A percentile compares a stretch with the other conserved stretches of the same genome.
Conservation (phyloP, 345 rosid genomes). For the Eucalyptus polybractea region DNA sequence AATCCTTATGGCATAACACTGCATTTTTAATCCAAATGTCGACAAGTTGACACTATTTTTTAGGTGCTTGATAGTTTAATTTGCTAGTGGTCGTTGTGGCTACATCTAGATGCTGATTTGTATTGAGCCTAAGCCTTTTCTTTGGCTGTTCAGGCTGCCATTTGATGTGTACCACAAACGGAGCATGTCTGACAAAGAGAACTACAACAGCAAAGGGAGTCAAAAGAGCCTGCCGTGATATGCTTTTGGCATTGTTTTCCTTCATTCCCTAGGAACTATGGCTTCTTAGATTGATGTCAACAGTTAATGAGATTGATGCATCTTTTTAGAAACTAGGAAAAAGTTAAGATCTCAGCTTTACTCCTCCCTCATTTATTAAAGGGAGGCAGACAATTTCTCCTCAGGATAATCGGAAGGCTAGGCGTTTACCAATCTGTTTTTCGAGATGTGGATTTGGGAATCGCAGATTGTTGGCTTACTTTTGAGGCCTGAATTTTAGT, state of each 20-base stretch:
- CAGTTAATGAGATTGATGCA: neutral
- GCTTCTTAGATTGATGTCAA: neutral
- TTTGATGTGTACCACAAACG: conserved; percentile 35
- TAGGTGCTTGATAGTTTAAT: neutral
- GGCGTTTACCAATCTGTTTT: neutral
- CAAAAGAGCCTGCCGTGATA: conserved; percentile 11
- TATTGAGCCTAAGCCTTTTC: neutral
- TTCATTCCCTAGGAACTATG: neutral
- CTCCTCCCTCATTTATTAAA: neutral
- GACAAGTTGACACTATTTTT: neutral
- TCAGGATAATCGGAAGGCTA: neutral
- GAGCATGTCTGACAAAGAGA: conserved; percentile 36
- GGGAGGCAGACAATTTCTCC: neutral
- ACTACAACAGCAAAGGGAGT: conserved; percentile 27
- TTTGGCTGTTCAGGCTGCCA: conserved; percentile 39
- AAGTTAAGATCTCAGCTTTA: neutral
- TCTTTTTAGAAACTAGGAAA: neutral
- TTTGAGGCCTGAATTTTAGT: neutral
- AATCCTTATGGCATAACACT: neutral
- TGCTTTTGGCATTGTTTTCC: neutral
- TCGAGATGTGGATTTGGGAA: neutral
- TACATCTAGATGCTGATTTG: neutral
- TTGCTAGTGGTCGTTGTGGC: neutral
- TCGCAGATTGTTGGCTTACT: neutral
- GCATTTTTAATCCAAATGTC: neutral